A percentile compares a stretch with the other conserved stretches of the same genome.
These are phyloP conservation scores for Aspergillus ustus DNA, from an alignment of 2,329 filamentous ascomycete species.

Conservation along the genomic window DNA sequence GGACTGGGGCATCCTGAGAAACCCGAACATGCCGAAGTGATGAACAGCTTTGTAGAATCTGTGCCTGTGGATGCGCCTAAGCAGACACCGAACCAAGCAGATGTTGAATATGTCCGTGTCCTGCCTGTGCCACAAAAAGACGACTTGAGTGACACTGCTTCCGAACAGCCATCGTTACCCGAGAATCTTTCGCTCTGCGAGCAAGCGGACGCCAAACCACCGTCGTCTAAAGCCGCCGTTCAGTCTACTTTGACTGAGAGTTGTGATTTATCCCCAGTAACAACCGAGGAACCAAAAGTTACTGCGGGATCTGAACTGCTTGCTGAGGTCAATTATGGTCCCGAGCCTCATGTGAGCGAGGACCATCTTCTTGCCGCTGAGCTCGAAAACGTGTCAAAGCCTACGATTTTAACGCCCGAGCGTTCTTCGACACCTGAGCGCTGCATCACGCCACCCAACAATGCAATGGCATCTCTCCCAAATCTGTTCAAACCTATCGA, in stretches of 20 bases:
- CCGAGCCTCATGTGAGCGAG: not conserved
- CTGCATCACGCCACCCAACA: constrained; percentile 1
- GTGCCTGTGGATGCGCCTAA: not conserved
- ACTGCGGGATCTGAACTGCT: not conserved
- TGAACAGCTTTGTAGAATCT: not conserved
- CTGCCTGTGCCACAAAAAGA: not conserved
- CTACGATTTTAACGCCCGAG: not conserved
- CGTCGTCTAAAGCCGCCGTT: not conserved
- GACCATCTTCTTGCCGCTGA: not conserved
- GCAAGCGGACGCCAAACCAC: not conserved
- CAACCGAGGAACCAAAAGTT: not conserved
- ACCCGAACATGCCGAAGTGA: not conserved
- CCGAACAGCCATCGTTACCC: not conserved
- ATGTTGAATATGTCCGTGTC: not conserved
- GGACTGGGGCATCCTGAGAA: not conserved
- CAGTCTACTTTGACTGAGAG: not conserved
- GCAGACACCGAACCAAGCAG: not conserved
- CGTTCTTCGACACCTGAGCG: not conserved
- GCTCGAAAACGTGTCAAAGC: not conserved
- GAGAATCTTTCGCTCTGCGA: not conserved
- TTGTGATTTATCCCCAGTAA: not conserved
- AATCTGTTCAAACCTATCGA: constrained; percentile 10
- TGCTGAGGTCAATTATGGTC: not conserved
- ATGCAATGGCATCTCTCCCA: constrained; percentile 7
- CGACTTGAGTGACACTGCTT: not conserved